Evolutionary conservation across 805 yeast species (phyloP).

Genomic region (Starmerella sp.): DNA sequence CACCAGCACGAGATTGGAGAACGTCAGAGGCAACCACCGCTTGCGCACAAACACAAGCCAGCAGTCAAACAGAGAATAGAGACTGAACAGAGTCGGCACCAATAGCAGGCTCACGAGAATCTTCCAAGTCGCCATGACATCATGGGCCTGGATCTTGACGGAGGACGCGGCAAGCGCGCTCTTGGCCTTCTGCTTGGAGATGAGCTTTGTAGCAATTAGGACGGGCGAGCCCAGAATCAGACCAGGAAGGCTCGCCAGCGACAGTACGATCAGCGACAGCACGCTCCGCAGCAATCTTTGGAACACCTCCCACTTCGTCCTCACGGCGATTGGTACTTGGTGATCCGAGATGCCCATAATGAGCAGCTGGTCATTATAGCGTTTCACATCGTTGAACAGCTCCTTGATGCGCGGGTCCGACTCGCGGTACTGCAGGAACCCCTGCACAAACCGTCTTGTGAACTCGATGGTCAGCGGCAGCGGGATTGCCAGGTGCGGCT

Average conservation of each 20-base stretch:
- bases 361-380: conserved; percentile 56
- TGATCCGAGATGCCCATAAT: conserved; percentile 60
- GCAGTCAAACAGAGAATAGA: conserved; percentile 52
- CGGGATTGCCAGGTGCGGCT: conserved; percentile 58
- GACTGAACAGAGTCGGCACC: conserved; percentile 74
- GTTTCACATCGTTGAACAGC: conserved; percentile 51
- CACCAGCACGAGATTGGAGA: conserved; percentile 15
- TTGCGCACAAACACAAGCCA: conserved; percentile 29
- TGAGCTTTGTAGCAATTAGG: conserved; percentile 61
- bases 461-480: conserved; percentile 78
- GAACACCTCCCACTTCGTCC: conserved; percentile 42
- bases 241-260: conserved; percentile 70
- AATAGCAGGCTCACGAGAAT: conserved; percentile 76
- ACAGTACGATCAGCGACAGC: conserved; percentile 36
- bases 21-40: conserved; percentile 17
- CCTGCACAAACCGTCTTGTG: conserved; percentile 75
- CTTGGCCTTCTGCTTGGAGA: conserved; percentile 60
- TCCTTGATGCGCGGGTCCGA: conserved; percentile 50
- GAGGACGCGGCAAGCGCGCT: conserved; percentile 76
- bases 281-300: conserved; percentile 40
- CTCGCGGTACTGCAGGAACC: conserved; percentile 62
- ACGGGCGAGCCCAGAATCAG: conserved; percentile 77
- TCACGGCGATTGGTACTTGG: conserved; percentile 47
- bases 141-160: conserved; percentile 84
- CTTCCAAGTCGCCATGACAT: conserved; percentile 96